Base-by-base conservation (phyloP, 805 yeast species). In the Metschnikowia baotianmanensis region DNA sequence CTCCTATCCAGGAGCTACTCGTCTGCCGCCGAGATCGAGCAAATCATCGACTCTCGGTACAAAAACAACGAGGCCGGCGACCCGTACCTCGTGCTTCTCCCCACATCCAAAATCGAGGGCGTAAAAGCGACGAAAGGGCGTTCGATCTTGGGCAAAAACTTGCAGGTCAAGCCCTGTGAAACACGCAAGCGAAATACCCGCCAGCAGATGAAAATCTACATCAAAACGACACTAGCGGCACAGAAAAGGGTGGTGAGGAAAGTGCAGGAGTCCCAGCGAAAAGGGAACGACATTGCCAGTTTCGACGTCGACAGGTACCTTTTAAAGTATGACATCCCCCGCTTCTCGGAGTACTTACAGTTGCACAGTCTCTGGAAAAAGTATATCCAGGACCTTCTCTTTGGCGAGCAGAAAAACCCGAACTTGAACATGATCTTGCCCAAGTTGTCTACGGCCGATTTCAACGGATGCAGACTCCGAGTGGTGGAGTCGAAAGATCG, bases 371-470 rank as follows among this genome's bases (percentile, higher is more conserved):
- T 89, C 19, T 89, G 97, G 97, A 71, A 73, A n/a, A 63, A 63
- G 13, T 89, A 89, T 56, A 78, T 82, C 34, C 65, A 62, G 24
- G 83, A 80, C 31, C 61, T 86, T 4, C 49, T 86, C 7, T 72
- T 67, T 34, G 63, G 69, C 1, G 57, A 51, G 4, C 55, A 47
- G 19, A 49, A 47, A 12, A 47, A 62, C 18, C 67, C 65, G 5
- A 46, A 56, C 9, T 36, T 58, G 22, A 46, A 56, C 19, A 50
- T 61, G 25, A 47, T 80, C 1, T 59, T 84, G 16, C 66, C 77
- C 5, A 80, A 82, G 50, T 62, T 89, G 29, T 74, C 91, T 1
- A 74, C 83, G 45, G 86, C 93, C 1, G 97, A 89, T 54, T 84
- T 76, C 61, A 83, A 83, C 51, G 96, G 97, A 3, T 77, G 93